phyloP scores from a whole-genome alignment of 2,329 filamentous ascomycete genomes.

The Sphaerulina vaccinii region DNA sequence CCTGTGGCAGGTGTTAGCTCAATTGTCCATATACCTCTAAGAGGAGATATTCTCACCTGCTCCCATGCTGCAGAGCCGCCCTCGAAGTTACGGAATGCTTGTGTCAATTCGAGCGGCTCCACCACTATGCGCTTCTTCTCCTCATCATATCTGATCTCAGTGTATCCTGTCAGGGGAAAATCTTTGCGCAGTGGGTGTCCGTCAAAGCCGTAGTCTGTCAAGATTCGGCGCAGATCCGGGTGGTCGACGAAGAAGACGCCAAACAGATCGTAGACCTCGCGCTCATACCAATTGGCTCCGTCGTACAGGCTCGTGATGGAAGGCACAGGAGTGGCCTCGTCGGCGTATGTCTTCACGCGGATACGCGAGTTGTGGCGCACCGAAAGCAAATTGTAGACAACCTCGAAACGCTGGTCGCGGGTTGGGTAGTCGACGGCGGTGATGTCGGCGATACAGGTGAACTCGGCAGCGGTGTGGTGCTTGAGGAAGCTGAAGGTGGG shows the following conservation, averaged over 20 bases:
- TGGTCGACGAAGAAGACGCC: slow-evolving; percentile 96
- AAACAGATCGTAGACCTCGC: slow-evolving; percentile 96
- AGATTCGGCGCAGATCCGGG: slow-evolving; percentile 92
- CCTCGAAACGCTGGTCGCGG: slow-evolving; percentile 90
- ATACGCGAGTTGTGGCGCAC: slow-evolving; percentile 96
- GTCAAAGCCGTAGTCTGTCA: slow-evolving; percentile 99
- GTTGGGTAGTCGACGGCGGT: slow-evolving; percentile 96
- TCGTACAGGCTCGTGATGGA: slow-evolving; percentile 84
- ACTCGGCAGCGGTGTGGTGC: slow-evolving; percentile 96
- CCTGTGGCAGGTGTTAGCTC: slow-evolving; percentile 44
- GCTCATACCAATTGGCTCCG: slow-evolving; percentile 97
- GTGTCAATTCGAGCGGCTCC: slow-evolving; percentile 94
- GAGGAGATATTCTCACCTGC: slow-evolving; percentile 1
- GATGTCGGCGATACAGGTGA: slow-evolving; percentile 87
- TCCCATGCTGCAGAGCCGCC: slow-evolving; percentile 53
- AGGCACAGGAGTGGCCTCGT: slow-evolving; percentile 90
- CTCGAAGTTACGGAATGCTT: slow-evolving; percentile 98
- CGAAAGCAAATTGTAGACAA: slow-evolving; percentile 95
- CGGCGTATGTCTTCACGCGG: slow-evolving; percentile 97
- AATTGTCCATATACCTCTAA: background rate
- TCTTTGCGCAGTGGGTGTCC: slow-evolving; percentile 96
- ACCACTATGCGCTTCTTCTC: slow-evolving; percentile 99
- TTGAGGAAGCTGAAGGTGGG: slow-evolving; percentile 94
- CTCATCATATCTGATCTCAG: slow-evolving; percentile 95
- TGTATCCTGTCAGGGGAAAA: slow-evolving; percentile 96